These are phyloP conservation scores for Solanum verrucosum DNA, from an alignment of 257 asterid genomes.

Conservation along the genomic window DNA sequence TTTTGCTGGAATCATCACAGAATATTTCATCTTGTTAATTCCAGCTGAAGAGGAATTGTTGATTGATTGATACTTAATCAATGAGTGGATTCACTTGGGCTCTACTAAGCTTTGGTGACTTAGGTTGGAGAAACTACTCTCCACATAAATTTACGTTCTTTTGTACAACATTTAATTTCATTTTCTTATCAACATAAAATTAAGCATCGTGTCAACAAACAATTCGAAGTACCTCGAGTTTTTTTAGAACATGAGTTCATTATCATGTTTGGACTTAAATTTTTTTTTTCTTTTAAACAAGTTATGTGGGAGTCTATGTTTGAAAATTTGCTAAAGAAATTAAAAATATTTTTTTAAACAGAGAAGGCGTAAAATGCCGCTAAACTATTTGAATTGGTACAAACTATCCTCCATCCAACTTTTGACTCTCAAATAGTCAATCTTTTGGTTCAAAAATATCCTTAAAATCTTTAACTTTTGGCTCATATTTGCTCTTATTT, in stretches of 20 bases:
- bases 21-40: not conserved
- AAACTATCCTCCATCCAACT: no score
- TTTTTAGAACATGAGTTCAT: not conserved
- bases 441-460: no score
- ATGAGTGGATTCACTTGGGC: not conserved
- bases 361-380: no score
- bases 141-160: not conserved
- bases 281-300: not conserved
- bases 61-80: not conserved
- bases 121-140: not conserved
- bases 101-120: not conserved
- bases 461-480: no score
- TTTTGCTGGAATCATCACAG: not conserved
- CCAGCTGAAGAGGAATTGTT: not conserved
- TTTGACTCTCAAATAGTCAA: no score
- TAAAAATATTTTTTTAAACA: not conserved
- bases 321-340: not conserved
- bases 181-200: not conserved
- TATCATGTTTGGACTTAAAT: not conserved
- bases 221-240: no score
- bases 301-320: not conserved
- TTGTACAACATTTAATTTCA: not conserved
- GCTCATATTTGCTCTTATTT: no score
- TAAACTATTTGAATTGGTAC: no score
- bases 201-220: no score